A percentile compares a stretch with the other conserved stretches of the same genome.
These are phyloP conservation scores for Escallonia herrerae DNA, from an alignment of 129 eudicot genomes.

Conservation along the genomic window DNA sequence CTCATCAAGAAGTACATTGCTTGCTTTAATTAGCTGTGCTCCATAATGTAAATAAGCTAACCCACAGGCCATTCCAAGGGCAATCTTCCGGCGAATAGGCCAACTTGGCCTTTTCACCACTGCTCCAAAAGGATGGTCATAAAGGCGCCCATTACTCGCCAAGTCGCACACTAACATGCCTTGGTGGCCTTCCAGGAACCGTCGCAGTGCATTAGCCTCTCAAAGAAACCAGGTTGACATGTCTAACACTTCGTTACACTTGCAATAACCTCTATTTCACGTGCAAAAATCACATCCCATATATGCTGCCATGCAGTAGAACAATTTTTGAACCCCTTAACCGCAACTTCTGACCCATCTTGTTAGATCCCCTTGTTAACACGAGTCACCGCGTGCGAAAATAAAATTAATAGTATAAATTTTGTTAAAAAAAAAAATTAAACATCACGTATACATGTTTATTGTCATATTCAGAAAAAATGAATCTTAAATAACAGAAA, in stretches of 20 bases:
- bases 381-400: too few relatives aligned
- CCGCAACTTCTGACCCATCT: slow-evolving; percentile 4
- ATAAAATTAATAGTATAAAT: too few relatives aligned
- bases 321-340: slow-evolving; percentile 1
- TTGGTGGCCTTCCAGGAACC: not conserved
- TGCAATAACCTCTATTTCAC: slow-evolving; percentile 2
- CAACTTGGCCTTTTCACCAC: not conserved
- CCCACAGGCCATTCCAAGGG: slow-evolving; percentile 3
- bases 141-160: slow-evolving; percentile 2
- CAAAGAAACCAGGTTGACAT: not conserved
- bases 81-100: slow-evolving; percentile 3
- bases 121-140: not conserved
- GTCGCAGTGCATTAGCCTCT: not conserved
- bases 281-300: not conserved
- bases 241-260: not conserved
- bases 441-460: too few relatives aligned
- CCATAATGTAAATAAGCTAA: slow-evolving; percentile 5
- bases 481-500: too few relatives aligned
- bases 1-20: not conserved
- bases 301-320: not conserved
- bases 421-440: too few relatives aligned
- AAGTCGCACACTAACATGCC: not conserved
- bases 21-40: not conserved
- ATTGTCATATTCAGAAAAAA: too few relatives aligned
- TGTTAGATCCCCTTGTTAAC: not conserved